Conservation (phyloP, 139 green algal species). For the Klebsormidium nitens region DNA sequence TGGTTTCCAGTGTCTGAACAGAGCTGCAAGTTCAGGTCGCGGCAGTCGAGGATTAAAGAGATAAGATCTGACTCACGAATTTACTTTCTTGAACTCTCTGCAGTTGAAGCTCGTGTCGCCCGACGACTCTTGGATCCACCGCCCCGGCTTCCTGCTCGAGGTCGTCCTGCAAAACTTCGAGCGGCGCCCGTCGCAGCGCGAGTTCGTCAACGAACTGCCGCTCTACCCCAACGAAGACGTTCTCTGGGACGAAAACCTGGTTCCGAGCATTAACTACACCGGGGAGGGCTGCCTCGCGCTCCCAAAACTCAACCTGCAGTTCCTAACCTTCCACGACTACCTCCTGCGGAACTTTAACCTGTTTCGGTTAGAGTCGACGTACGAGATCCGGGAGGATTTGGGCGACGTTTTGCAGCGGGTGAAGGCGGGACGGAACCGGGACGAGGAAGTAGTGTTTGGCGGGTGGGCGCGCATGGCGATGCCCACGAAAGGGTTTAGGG, state of each 20-base stretch:
- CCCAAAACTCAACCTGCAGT: conserved; percentile 98
- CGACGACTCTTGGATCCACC: conserved; percentile 62
- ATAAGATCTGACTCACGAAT: too few species aligned
- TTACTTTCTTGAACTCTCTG: too few species aligned
- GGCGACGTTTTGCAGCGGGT: conserved; percentile 72
- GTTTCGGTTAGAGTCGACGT: conserved; percentile 92
- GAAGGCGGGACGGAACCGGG: background rate
- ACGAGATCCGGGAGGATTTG: conserved; percentile 95
- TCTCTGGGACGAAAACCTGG: conserved; percentile 83
- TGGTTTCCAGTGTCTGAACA: too few species aligned
- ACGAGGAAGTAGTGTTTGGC: conserved; percentile 20
- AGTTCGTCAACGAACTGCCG: conserved; percentile 82
- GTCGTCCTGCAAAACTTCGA: conserved; percentile 71
- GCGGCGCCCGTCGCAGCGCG: conserved; percentile 58
- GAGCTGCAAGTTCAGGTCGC: too few species aligned
- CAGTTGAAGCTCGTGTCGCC: conserved; percentile 77
- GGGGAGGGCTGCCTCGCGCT: conserved; percentile 77
- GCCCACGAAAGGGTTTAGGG: conserved; percentile 58
- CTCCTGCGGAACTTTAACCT: conserved; percentile 96
- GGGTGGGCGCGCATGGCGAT: conserved; percentile 92
- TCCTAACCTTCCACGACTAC: conserved; percentile 93
- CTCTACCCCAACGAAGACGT: conserved; percentile 94
- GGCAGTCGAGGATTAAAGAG: too few species aligned
- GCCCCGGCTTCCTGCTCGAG: conserved; percentile 66
- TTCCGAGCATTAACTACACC: conserved; percentile 49